Evolutionary conservation across 805 yeast species (phyloP), one percentile per base, ranked within the genome.

Genomic region (Yamadazyma laniorum): DNA sequence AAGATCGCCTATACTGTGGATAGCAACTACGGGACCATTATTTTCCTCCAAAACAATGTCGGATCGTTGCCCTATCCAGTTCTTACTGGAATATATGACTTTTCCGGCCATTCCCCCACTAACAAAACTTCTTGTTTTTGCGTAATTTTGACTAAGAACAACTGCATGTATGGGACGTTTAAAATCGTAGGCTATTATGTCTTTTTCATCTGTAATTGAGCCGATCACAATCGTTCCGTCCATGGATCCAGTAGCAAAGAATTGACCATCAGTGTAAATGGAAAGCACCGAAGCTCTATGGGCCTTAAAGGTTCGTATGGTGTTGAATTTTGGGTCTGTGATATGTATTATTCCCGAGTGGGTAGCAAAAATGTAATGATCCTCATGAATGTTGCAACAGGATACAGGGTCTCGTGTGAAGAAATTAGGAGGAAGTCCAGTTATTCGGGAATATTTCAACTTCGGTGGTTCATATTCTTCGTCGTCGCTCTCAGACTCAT

Each of bases 211-310:
- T 1, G 47, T 42, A 1, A 86, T 64, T 2, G 89, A 75, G 0
- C 96, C 93, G 4, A 88, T 75, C 1, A 88, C 88, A 0, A 91
- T 84, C 0, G 95, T 85, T 0, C 99, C 99, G 56, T 93, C 99
- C 67, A 91, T 82, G 0, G 97, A 88, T 0, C 90, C 96, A 0
- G 95, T 81, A 0, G 93, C 95, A 43, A 93, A 78, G 51, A 73
- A 79, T 6, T 61, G 61, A 0, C 95, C 93, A 52, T 87, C 95
- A 1, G 84, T 72, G 37, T 80, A 77, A 0, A 88, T 70, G 0
- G 87, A 77, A 29, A 90, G 61, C 2, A 93, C 76, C 0, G 96
- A 87, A 0, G 97, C 89, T 32, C 86, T 71, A 52, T 95, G 96
- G 1, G 91, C 89, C 49, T 87, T 77, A 43, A 86, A 74, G 0